Conservation (phyloP, 345 rosid species). For the Punica granatum region DNA sequence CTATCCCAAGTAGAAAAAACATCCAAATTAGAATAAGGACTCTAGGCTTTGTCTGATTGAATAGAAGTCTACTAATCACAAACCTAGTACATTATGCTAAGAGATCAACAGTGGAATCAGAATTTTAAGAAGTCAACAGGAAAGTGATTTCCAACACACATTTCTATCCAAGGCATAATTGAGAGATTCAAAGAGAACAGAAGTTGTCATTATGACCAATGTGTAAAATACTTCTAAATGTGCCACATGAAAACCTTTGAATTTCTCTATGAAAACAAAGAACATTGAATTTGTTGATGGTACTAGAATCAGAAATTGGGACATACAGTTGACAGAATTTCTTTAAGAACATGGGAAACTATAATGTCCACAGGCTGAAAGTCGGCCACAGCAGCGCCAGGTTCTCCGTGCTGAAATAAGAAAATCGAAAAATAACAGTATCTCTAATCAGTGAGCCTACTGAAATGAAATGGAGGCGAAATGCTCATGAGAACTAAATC, state of each 20-base stretch:
- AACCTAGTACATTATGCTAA: background rate
- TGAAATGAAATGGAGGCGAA: background rate
- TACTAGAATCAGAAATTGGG: constrained; percentile 2
- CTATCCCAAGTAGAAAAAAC: background rate
- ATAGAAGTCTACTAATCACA: background rate
- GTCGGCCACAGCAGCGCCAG: constrained; percentile 95
- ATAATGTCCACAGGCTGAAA: constrained; percentile 89
- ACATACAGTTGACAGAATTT: constrained; percentile 75
- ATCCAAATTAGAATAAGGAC: background rate
- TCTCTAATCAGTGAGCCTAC: constrained; percentile 3
- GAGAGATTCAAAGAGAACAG: background rate
- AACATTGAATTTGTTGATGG: background rate
- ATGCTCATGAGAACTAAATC: background rate
- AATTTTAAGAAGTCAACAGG: background rate
- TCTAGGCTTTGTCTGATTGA: background rate
- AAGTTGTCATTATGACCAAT: background rate
- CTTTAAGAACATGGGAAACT: constrained; percentile 83
- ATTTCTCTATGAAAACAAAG: background rate
- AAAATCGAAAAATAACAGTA: constrained; percentile 1
- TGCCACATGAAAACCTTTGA: background rate
- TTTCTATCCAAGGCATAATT: background rate
- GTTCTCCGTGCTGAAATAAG: constrained; percentile 86
- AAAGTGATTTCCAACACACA: background rate
- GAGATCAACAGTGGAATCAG: background rate
- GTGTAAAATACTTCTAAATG: background rate